A percentile compares a stretch with the other conserved stretches of the same genome.
Evolutionary conservation across 129 eudicot genomes (phyloP).

Genomic region (Chrysanthemum lavandulifolium): DNA sequence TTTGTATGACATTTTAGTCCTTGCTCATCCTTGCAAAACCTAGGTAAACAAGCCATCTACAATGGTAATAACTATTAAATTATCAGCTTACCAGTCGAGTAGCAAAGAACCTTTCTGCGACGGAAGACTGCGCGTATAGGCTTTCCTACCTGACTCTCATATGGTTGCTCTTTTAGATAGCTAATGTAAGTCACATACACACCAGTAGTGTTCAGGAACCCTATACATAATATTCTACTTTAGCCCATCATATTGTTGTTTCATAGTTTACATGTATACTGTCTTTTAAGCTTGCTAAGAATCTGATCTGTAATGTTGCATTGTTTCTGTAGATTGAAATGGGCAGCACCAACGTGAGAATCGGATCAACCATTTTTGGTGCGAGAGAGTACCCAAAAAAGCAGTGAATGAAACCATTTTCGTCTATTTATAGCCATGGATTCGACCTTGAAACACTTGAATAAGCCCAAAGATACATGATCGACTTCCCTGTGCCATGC

Average conservation of each 20-base stretch:
- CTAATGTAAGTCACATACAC: neutral
- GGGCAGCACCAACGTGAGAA: conserved; percentile 91
- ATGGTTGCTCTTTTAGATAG: neutral
- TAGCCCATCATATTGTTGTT: neutral
- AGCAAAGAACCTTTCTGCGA: neutral
- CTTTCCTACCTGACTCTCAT: neutral
- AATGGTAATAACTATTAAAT: neutral
- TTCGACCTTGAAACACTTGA: conserved; percentile 5
- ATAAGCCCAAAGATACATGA: conserved; percentile 4
- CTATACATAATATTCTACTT: neutral
- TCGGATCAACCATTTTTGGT: conserved; percentile 92
- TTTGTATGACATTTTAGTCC: neutral
- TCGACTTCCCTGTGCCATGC: neutral
- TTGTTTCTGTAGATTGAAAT: conserved; percentile 65
- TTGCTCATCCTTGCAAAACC: neutral
- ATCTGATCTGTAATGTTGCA: neutral
- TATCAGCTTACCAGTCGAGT: neutral
- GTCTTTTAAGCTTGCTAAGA: neutral
- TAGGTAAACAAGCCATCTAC: neutral
- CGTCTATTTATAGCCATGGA: neutral
- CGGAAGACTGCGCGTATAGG: neutral
- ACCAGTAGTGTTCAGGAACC: neutral
- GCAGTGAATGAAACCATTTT: conserved; percentile 24
- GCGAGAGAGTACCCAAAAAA: conserved; percentile 77
- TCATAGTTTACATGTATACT: neutral